These are phyloP conservation scores for Barnettozyma populi DNA, from an alignment of 805 yeast genomes.

Conservation along the genomic window DNA sequence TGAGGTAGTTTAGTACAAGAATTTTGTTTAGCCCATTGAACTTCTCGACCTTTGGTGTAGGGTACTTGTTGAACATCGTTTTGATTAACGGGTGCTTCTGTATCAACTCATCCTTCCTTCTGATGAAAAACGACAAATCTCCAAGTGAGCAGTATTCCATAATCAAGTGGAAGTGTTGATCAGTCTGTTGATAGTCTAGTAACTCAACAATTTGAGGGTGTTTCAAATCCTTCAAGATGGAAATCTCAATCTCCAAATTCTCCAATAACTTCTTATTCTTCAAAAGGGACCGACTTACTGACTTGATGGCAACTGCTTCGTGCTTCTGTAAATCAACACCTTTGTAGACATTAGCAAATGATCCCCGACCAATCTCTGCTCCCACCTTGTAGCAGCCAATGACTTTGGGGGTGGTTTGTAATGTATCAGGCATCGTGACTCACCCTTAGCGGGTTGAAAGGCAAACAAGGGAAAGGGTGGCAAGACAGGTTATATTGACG, in stretches of 20 bases:
- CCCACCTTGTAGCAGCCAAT: constrained; percentile 25
- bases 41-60: constrained; percentile 58
- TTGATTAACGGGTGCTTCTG: constrained; percentile 74
- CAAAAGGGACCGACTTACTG: constrained; percentile 76
- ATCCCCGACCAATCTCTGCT: constrained; percentile 85
- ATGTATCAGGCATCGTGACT: constrained; percentile 2
- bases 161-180: constrained; percentile 74
- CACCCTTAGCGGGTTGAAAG: not conserved
- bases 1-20: constrained; percentile 75
- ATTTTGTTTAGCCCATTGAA: constrained; percentile 76
- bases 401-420: constrained; percentile 10
- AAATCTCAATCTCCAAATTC: constrained; percentile 88
- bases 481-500: not conserved
- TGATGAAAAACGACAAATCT: constrained; percentile 82
- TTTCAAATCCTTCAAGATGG: constrained; percentile 77
- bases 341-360: constrained; percentile 92
- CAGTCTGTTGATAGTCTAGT: constrained; percentile 75
- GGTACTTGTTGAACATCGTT: constrained; percentile 72
- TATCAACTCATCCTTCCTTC: constrained; percentile 65
- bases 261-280: constrained; percentile 83
- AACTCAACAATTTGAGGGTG: constrained; percentile 92
- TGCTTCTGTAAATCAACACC: constrained; percentile 54
- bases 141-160: constrained; percentile 98
- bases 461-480: not conserved
- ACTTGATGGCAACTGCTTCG: constrained; percentile 78